Conservation (phyloP, 306 rosid genomes). For the Adenanthera pavonina region DNA sequence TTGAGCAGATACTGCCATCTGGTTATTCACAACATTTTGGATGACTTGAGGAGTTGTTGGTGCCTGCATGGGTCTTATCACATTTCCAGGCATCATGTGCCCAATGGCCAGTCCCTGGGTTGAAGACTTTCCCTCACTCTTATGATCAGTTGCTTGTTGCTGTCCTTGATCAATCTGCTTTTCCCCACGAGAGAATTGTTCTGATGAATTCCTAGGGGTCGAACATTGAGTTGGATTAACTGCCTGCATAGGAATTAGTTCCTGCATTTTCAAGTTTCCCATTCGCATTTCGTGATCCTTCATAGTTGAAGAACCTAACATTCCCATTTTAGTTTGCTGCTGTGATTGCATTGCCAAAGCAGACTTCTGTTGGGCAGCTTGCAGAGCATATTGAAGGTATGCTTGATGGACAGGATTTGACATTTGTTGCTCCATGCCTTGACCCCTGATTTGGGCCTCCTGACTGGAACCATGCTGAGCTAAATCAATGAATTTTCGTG, state of each 20-base stretch:
- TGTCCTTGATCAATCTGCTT: constrained; percentile 78
- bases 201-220: constrained; percentile 64
- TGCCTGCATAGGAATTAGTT: constrained; percentile 67
- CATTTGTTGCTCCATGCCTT: constrained; percentile 76
- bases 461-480: constrained; percentile 77
- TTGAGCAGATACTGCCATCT: constrained; percentile 68
- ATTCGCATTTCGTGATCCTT: constrained; percentile 85
- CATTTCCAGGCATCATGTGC: constrained; percentile 70
- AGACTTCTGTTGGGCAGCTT: constrained; percentile 81
- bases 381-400: constrained; percentile 81
- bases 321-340: constrained; percentile 83
- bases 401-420: constrained; percentile 79
- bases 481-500: constrained; percentile 70
- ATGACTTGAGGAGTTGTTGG: constrained; percentile 63
- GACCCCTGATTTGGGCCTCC: constrained; percentile 66
- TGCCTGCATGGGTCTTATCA: constrained; percentile 65
- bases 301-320: constrained; percentile 62
- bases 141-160: constrained; percentile 67
- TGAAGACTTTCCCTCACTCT: constrained; percentile 68
- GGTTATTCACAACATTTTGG: constrained; percentile 68
- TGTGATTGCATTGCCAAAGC: constrained; percentile 78
- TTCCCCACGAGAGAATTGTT: constrained; percentile 74
- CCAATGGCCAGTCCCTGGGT: constrained; percentile 58
- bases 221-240: constrained; percentile 69
- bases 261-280: constrained; percentile 84